Base-by-base conservation (phyloP, 73 alveolate genomes). In the Blepharisma japonicum region DNA sequence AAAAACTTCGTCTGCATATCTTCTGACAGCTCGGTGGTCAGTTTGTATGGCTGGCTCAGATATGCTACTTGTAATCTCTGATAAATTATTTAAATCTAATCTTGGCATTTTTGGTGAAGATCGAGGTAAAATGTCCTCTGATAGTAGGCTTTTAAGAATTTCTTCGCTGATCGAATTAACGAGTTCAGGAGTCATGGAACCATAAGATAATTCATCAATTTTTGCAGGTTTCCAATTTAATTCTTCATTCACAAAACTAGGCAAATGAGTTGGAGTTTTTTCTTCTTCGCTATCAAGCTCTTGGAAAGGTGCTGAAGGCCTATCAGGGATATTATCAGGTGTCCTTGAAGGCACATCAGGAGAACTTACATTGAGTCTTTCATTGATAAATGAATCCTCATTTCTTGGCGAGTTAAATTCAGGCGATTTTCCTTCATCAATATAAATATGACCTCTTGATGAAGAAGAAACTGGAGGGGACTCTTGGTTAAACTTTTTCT, bases 301-400 rank as follows among this genome's bases (percentile, higher is more conserved):
- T 9, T 61, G 49, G 18, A 61, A 61, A 20, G 74, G 74, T 9
- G 74, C 74, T 61, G 38, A 25, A 20, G 74, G 74, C 39, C 74
- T 0, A 9, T 25, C 38, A 9, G 74, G 74, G 48, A 61, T n/a
- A 5, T 20, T 18, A 9, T 61, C 74, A 1, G 74, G 74, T 1
- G 74, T 61, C 23, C 38, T 8, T n/a, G 74, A 61, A 20, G 74
- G 74, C 14, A 8, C 47, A 14, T 61, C 67, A 14, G n/a, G 67
- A 20, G 23, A 53, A 4, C 23, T 20, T 53, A 53, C 23, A 53
- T 20, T 11, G n/a, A 53, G 23, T 4, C 67, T 53, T 53, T 11
- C n/a, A 53, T 11, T 53, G n/a, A 11, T 53, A 53, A 53, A 53
- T 11, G 23, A 14, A 4, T 53, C 67, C 23, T 20, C n/a, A 53